Base-by-base conservation (phyloP, 2,329 filamentous ascomycete species). In the Ascochyta lentis region DNA sequence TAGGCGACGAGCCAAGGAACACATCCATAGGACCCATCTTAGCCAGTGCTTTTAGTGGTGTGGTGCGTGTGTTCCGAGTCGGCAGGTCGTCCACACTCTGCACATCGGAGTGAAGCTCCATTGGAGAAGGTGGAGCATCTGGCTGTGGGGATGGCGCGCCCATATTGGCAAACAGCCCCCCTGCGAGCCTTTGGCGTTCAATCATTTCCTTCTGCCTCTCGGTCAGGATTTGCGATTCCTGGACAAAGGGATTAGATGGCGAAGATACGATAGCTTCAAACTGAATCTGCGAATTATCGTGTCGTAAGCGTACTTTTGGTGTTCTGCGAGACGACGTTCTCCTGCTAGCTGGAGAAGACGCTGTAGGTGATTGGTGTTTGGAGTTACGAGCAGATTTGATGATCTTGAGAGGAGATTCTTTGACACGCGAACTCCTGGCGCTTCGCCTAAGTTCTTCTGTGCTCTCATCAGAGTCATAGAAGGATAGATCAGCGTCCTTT, bases 271-370 rank as follows among this genome's bases (percentile, higher is more conserved):
- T 88, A 0, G 86, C 78, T 3, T 88, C 85, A 67, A 95, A 95
- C 39, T 90, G 83, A 24, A 96, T 83, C 67, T 96, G 92, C 0
- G 91, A 96, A 73, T 96, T 84, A 59, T 96, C 86, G 64, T 96
- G 92, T 31, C 89, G 85, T 26, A 88, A 79, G 56, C 84, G 84
- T 16, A 83, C 79, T 42, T 82, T 84, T 12, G 75, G 73, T 45
- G 73, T 77, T 26, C 60, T 64, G 40, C 67, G 66, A 13, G 65
- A 50, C 46, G 71, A 54, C 13, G 45, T 46, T 56, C 64, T 69
- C 50, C 61, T 67, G 29, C 52, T 66, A 6, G 50, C 58, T 26
- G 59, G 56, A 27, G 59, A 63, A 0, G 67, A 56, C 0, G 68
- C 51, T 4, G 67, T 66, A 13, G 71, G 70, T 23, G 72, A 73